Percentiles rank a stretch among this genome's conserved stretches.
Conservation (phyloP, 164 flowering plant genomes). For the Tetrastigma voinierianum region DNA sequence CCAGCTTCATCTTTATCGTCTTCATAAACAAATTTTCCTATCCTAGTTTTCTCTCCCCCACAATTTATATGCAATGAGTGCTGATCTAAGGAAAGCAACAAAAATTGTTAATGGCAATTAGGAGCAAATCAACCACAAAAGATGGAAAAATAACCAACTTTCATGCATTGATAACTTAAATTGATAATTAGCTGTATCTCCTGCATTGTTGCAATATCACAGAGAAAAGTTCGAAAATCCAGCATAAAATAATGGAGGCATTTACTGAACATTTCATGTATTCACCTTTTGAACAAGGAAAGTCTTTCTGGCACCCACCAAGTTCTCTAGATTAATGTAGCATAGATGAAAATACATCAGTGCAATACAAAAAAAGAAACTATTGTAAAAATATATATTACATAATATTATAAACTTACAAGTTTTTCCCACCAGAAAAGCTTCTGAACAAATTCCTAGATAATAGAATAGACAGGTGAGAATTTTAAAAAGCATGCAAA, state of each 20-base stretch:
- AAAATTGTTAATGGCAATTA: neutral
- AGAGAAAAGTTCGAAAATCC: too few relatives aligned
- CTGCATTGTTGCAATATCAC: too few relatives aligned
- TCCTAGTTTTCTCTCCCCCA: conserved; percentile 23
- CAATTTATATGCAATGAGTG: conserved; percentile 46
- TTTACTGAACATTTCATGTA: neutral
- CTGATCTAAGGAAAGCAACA: neutral
- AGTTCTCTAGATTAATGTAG: conserved; percentile 7
- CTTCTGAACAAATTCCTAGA: conserved; percentile 35
- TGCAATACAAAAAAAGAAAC: too few relatives aligned
- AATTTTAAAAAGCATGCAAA: neutral
- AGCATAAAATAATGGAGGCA: too few relatives aligned
- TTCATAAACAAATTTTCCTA: conserved; percentile 13
- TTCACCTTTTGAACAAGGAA: conserved; percentile 18
- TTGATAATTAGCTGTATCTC: too few relatives aligned
- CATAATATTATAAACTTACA: conserved; percentile 17
- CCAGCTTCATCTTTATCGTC: conserved; percentile 18
- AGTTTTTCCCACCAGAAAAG: conserved; percentile 15
- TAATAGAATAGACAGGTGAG: neutral
- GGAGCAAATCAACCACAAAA: neutral
- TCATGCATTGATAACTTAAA: too few relatives aligned
- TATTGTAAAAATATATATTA: too few relatives aligned
- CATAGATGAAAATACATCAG: neutral
- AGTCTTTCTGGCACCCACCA: conserved; percentile 13
- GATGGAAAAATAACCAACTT: too few relatives aligned